Percentiles rank a stretch among this genome's conserved stretches.
Conservation (phyloP, 2,329 filamentous ascomycete species). For the Aspergillus tamarii region DNA sequence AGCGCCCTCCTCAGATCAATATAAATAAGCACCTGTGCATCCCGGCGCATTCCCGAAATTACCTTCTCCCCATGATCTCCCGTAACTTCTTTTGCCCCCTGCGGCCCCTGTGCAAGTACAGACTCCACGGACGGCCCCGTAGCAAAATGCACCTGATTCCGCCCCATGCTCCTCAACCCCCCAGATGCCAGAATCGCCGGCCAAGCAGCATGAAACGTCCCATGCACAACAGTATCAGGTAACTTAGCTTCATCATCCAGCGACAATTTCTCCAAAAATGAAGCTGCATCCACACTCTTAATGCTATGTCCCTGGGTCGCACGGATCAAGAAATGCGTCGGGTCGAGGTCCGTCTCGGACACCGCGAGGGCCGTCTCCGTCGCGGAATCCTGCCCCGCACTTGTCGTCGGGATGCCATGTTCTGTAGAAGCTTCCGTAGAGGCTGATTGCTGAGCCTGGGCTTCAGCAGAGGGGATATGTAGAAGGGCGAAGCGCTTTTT, state of each 20-base stretch:
- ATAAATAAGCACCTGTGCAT: conserved; percentile 77
- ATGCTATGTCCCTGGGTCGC: conserved; percentile 96
- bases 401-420: conserved; percentile 24
- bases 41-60: conserved; percentile 78
- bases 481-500: conserved; percentile 91
- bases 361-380: conserved; percentile 42
- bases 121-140: conserved; percentile 63
- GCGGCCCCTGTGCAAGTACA: conserved; percentile 32
- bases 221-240: conserved; percentile 75
- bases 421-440: conserved; percentile 16
- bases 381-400: conserved; percentile 31
- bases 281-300: conserved; percentile 68
- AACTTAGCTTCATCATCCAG: conserved; percentile 55
- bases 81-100: conserved; percentile 20
- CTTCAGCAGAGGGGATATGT: conserved; percentile 45
- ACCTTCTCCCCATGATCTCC: conserved; percentile 47
- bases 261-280: conserved; percentile 70
- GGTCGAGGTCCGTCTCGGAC: conserved; percentile 57
- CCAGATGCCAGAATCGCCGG: conserved; percentile 72
- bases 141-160: conserved; percentile 91
- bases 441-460: conserved; percentile 7
- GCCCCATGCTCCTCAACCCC: conserved; percentile 76
- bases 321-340: conserved; percentile 79
- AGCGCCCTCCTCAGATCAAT: conserved; percentile 72
- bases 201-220: conserved; percentile 85